Conservation (phyloP, 441 rosid species). For the Aleurites moluccanus region DNA sequence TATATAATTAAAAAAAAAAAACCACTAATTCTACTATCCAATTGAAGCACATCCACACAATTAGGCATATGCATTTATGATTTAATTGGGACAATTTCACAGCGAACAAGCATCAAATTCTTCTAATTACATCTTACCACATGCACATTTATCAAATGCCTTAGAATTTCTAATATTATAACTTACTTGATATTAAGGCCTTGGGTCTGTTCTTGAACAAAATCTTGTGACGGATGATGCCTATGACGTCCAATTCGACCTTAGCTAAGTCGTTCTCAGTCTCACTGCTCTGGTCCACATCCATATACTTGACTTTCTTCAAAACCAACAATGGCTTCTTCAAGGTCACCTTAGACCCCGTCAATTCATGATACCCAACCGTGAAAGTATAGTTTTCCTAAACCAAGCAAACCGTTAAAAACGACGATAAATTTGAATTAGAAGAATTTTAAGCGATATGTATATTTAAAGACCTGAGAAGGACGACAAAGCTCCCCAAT, state of each 20-base stretch:
- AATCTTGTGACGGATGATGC: conserved; percentile 66
- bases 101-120: too few species aligned
- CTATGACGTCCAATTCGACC: conserved; percentile 62
- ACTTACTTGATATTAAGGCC: conserved; percentile 73
- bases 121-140: too few species aligned
- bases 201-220: conserved; percentile 80
- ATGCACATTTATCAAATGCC: not conserved
- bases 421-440: not conserved
- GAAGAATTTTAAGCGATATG: not conserved
- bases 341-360: conserved; percentile 55
- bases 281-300: conserved; percentile 23
- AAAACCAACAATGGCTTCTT: conserved; percentile 83
- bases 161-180: not conserved
- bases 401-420: too few species aligned
- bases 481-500: conserved; percentile 80
- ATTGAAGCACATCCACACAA: too few species aligned
- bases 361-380: conserved; percentile 76
- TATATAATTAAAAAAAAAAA: too few species aligned
- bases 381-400: too few species aligned
- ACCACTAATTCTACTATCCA: too few species aligned
- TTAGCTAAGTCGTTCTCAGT: conserved; percentile 15
- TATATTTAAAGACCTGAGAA: conserved; percentile 47
- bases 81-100: too few species aligned
- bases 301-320: conserved; percentile 52
- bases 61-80: too few species aligned